Evolutionary conservation across 148 eudicot genomes (phyloP), one percentile per base, ranked within the genome.

Genomic region (Camellia sinensis): DNA sequence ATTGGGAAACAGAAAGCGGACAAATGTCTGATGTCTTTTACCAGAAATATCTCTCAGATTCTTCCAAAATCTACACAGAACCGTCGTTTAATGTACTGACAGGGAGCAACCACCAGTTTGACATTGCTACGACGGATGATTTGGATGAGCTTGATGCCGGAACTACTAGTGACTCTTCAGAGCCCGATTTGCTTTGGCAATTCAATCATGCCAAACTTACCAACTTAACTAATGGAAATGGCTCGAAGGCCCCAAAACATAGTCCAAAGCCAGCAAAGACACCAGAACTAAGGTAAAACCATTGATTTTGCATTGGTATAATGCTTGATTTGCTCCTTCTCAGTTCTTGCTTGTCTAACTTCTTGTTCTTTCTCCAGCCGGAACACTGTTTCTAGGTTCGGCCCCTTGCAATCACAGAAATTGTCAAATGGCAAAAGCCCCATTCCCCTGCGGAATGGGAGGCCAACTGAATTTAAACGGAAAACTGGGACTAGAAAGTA

Each of bases 161-260:
- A 73, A 94, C 98, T 13, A 97, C 98, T 13, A 97, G 95, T 44
- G 97, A 94, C 80, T 97, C 99, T 6, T 96, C 99, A 1, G 99
- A 97, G 85, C 91, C 99, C 68, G 99, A 97, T 85, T 87, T 94
- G 86, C 89, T 92, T 72, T 97, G 98, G 98, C 98, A 92, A 80
- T 92, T 88, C 65, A 94, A 92, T 63, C 93, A 92, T 71, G 84
- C 94, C 80, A 94, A 90, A 84, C 86, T 92, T 77, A 84, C 89
- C 66, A 83, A 81, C 71, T 81, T 87, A 72, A 78, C 87, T 50
- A 92, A 83, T 78, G 97, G 90, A 67, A 76, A 77, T 78, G 89
- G 85, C 22, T 73, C 86, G 17, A 97, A 89, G 82, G 80, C 80
- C 65, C 88, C 80, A 67, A 90, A 89, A 87, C 76, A 84, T 73